A percentile compares a stretch with the other conserved stretches of the same genome.
phyloP scores from a whole-genome alignment of 192 early-diverging fungal species.

The Chytriomyces hyalinus region DNA sequence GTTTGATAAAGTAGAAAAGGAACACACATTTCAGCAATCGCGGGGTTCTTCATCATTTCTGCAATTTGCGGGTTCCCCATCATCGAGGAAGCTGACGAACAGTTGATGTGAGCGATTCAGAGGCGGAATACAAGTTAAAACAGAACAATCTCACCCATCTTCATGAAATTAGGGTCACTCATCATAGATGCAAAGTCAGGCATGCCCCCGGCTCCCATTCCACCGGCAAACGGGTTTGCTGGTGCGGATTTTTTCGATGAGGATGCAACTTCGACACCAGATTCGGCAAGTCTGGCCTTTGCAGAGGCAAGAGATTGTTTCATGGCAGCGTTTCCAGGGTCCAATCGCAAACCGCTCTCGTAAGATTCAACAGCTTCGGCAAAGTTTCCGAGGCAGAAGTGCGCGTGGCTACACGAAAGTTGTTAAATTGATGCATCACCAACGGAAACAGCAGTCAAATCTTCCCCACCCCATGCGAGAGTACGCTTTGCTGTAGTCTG shows the following conservation, averaged over 20 bases:
- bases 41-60: constrained; percentile 90
- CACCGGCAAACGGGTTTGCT: constrained; percentile 61
- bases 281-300: constrained; percentile 43
- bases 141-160: constrained; percentile 66
- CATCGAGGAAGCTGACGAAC: constrained; percentile 43
- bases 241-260: constrained; percentile 15
- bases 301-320: constrained; percentile 76
- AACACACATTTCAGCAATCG: constrained; percentile 78
- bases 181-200: constrained; percentile 78
- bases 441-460: not conserved
- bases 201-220: constrained; percentile 63
- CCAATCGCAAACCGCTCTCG: constrained; percentile 81
- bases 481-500: constrained; percentile 92
- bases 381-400: constrained; percentile 85
- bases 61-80: constrained; percentile 80
- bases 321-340: constrained; percentile 82
- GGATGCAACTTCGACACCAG: not conserved
- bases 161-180: constrained; percentile 94
- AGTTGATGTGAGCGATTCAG: not conserved
- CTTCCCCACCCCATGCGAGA: constrained; percentile 79
- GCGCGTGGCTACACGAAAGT: constrained; percentile 71
- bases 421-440: not conserved
- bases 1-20: constrained; percentile 4
- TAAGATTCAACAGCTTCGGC: constrained; percentile 87
- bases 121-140: constrained; percentile 17